phyloP scores from a whole-genome alignment of 306 rosid genomes.

The Myrica gale region DNA sequence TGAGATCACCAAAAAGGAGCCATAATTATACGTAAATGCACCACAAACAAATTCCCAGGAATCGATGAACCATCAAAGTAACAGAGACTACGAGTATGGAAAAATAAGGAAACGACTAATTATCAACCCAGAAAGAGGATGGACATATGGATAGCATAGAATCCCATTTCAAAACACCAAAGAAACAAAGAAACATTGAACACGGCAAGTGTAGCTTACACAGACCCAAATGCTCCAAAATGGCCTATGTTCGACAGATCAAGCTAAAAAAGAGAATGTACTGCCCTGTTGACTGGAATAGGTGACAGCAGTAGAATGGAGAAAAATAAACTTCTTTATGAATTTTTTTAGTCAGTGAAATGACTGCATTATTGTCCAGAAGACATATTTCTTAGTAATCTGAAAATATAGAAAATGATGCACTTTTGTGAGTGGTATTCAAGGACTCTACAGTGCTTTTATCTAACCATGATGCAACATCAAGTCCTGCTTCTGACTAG shows the following conservation, averaged over 20 bases:
- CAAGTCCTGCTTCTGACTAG: neutral
- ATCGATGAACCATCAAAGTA: neutral
- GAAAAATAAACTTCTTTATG: neutral
- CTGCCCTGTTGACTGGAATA: neutral
- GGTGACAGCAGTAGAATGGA: neutral
- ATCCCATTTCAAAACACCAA: neutral
- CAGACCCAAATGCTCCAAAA: slow-evolving; percentile 2
- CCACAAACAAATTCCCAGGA: neutral
- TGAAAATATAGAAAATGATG: neutral
- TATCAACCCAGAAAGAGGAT: neutral
- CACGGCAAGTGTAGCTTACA: neutral
- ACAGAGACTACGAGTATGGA: neutral
- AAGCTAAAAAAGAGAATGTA: neutral
- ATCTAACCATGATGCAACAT: neutral
- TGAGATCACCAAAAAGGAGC: neutral
- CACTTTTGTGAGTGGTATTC: neutral
- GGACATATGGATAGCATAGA: neutral
- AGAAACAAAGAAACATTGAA: neutral
- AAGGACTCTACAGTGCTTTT: neutral
- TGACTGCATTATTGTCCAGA: neutral
- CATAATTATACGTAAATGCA: neutral
- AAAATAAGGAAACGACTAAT: neutral
- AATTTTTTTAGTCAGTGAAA: neutral
- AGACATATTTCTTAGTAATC: neutral
- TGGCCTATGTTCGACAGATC: neutral